A percentile compares a stretch with the other conserved stretches of the same genome.
These are phyloP conservation scores for Mortierella sp. DNA, from an alignment of 371 early-diverging fungal genomes.

Conservation along the genomic window DNA sequence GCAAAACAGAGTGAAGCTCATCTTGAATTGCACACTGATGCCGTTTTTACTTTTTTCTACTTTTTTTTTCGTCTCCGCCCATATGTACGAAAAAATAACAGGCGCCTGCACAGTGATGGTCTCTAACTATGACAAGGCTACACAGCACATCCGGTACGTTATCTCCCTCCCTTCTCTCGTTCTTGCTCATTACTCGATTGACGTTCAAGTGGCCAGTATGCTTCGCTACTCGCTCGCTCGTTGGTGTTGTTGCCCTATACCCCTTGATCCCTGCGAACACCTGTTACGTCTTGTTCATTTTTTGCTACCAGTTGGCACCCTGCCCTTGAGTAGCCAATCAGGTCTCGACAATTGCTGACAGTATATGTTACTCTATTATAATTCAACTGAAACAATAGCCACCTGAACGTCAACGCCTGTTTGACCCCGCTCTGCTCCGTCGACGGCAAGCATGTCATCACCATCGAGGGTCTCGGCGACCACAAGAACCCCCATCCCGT, in stretches of 20 bases:
- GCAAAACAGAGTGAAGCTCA: background rate
- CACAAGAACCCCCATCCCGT: conserved; percentile 76
- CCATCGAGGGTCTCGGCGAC: conserved; percentile 83
- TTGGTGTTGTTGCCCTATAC: background rate
- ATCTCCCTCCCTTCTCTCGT: background rate
- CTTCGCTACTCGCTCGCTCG: background rate
- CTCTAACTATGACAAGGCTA: conserved; percentile 65
- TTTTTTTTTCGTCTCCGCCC: background rate
- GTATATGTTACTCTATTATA: background rate
- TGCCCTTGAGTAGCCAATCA: conserved; percentile 1
- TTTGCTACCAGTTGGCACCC: background rate
- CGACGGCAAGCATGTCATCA: conserved; percentile 84
- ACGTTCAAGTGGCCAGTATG: background rate
- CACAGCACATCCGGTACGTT: conserved; percentile 53
- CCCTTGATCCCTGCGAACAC: background rate
- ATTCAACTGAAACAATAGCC: conserved; percentile 35
- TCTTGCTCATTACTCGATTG: background rate
- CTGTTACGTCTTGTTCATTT: background rate
- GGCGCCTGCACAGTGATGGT: conserved; percentile 86
- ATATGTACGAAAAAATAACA: conserved; percentile 3
- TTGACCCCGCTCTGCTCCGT: conserved; percentile 77
- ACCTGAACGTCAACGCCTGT: conserved; percentile 79
- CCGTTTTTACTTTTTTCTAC: background rate
- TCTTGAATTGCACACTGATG: background rate
- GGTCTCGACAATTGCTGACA: background rate